Evolutionary conservation across 768 basidiomycete genomes (phyloP).

Genomic region (Thelephora aurantiotincta): DNA sequence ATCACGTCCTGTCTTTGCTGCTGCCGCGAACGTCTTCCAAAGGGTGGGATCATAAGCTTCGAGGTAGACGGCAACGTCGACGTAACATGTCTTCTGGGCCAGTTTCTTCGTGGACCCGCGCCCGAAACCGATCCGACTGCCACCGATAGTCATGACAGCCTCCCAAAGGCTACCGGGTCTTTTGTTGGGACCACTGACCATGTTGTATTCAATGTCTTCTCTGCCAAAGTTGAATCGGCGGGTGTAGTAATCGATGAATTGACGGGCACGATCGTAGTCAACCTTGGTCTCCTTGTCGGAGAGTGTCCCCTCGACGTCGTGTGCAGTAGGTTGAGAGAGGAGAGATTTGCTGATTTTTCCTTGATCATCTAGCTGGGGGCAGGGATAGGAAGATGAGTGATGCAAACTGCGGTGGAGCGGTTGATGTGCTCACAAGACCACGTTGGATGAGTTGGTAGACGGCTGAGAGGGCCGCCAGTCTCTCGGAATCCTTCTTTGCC

Average conservation of each 20-base stretch:
- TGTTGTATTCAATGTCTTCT: slow-evolving; percentile 51
- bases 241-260: slow-evolving; percentile 95
- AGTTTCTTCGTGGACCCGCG: slow-evolving; percentile 52
- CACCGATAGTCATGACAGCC: slow-evolving; percentile 62
- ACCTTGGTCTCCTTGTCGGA: slow-evolving; percentile 47
- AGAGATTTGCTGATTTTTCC: slow-evolving; percentile 1
- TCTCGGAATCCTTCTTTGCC: slow-evolving; percentile 46
- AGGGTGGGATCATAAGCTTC: slow-evolving; percentile 70
- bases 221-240: slow-evolving; percentile 57
- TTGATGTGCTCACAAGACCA: slow-evolving; percentile 34
- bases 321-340: background rate
- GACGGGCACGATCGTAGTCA: slow-evolving; percentile 58
- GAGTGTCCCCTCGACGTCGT: slow-evolving; percentile 20
- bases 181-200: slow-evolving; percentile 15
- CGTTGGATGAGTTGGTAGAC: slow-evolving; percentile 51
- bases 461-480: slow-evolving; percentile 64
- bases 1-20: slow-evolving; percentile 48
- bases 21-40: slow-evolving; percentile 58
- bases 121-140: slow-evolving; percentile 74
- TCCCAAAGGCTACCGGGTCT: slow-evolving; percentile 36
- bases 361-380: slow-evolving; percentile 1
- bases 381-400: background rate
- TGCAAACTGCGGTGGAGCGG: background rate
- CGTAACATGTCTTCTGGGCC: slow-evolving; percentile 59
- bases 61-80: slow-evolving; percentile 81